Base-by-base conservation (phyloP, 192 early-diverging fungal species). In the Entrophospora sp. region DNA sequence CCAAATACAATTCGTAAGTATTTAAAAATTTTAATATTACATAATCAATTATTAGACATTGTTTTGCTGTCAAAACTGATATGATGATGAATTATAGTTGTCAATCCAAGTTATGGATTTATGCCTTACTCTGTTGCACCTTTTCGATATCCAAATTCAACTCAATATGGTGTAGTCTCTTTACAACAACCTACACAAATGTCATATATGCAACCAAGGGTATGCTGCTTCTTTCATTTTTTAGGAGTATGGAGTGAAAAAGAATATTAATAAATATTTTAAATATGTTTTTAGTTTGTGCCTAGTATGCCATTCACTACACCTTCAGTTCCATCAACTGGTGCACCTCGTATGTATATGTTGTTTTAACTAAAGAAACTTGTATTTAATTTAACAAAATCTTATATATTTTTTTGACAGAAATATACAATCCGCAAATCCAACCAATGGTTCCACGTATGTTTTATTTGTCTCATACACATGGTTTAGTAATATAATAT, bases 11-110 rank as follows among this genome's bases (percentile, higher is more conserved):
- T 78, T 55, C n/a, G n/a, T n/a, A n/a, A n/a, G 74, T 70, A 16
- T 81, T 83, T 12, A 81, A 70, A 6, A 85, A 83, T 83, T 75
- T 77, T 13, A 80, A 76, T 67, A 83, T 83, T 8, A 67, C 64
- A 14, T 65, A 69, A 32, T 55, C 79, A 22, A 85, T 80, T 65
- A 68, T 77, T 36, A 73, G 79, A 36, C 73, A 83, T 55, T 82
- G 81, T 64, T 68, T 77, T 30, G 74, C 69, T 44, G 71, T 63
- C 38, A 70, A 75, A 6, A 78, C 77, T 61, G 79, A 78, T 13
- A 80, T 83, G 4, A 78, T 77, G 28, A 70, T 77, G 48, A 79
- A 79, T 42, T 58, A 48, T 18, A 12, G 68, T 71, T 16, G 65
- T 69, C 35, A 61, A 71, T 38, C 82, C 78, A 44, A 63, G 59